phyloP scores from a whole-genome alignment of 495 filamentous ascomycete species.

The Xylaria sp. region DNA sequence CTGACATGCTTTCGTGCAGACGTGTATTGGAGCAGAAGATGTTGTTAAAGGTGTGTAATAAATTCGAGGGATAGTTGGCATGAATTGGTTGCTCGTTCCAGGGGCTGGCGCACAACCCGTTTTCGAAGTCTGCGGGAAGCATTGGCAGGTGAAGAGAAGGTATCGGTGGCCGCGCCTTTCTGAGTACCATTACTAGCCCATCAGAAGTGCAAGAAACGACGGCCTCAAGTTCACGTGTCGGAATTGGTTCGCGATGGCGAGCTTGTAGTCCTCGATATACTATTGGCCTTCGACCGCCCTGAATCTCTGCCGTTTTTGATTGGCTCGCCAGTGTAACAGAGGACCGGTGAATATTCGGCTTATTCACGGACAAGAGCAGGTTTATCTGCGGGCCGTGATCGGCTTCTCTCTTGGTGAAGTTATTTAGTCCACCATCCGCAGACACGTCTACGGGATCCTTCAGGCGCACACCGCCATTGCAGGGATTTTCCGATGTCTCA shows the following conservation, averaged over 20 bases:
- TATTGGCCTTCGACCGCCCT: conserved; percentile 14
- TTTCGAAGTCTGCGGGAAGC: conserved; percentile 58
- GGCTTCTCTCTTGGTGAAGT: conserved; percentile 32
- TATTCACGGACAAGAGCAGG: neutral
- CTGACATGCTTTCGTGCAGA: conserved; percentile 52
- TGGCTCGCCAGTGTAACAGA: neutral
- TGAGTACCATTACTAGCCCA: conserved; percentile 83
- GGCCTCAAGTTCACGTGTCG: conserved; percentile 75
- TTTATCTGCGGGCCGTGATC: neutral
- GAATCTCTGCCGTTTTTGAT: neutral
- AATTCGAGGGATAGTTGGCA: conserved; percentile 50
- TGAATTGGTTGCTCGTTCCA: conserved; percentile 71
- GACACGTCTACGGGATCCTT: conserved; percentile 48
- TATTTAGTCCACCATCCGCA: conserved; percentile 16
- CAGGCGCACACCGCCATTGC: conserved; percentile 32
- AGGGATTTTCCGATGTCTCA: conserved; percentile 35
- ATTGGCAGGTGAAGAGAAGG: conserved; percentile 60
- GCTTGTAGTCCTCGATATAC: neutral
- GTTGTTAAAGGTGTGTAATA: conserved; percentile 52
- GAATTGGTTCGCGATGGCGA: conserved; percentile 34
- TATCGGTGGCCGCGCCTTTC: conserved; percentile 74
- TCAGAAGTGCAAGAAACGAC: conserved; percentile 92
- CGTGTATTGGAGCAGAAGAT: conserved; percentile 52
- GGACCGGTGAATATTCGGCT: neutral
- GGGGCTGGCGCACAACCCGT: conserved; percentile 79